phyloP scores from a whole-genome alignment of 2,329 filamentous ascomycete species.

The Xylariales sp. region DNA sequence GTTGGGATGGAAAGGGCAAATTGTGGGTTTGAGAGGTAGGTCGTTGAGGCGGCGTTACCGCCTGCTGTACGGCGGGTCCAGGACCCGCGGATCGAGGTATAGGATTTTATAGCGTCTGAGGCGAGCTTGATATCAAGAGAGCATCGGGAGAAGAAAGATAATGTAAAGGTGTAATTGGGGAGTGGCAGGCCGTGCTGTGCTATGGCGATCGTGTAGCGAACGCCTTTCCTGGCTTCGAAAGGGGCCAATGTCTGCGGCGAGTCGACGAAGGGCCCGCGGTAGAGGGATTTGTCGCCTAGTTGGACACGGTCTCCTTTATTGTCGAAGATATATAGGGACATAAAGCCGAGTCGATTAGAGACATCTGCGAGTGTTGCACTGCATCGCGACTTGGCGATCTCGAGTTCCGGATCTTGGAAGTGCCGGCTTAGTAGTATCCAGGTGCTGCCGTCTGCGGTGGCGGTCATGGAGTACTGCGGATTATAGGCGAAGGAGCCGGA shows the following conservation, averaged over 20 bases:
- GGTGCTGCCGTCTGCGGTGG: conserved; percentile 54
- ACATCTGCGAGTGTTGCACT: conserved; percentile 33
- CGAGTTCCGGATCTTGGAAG: conserved; percentile 65
- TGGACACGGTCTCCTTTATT: conserved; percentile 67
- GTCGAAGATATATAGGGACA: conserved; percentile 79
- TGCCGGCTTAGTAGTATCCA: conserved; percentile 88
- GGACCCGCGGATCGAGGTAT: conserved; percentile 53
- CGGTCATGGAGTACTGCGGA: conserved; percentile 67
- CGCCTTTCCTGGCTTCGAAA: conserved; percentile 49
- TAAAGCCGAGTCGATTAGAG: conserved; percentile 66
- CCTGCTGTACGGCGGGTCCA: conserved; percentile 82
- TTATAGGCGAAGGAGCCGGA: conserved; percentile 58
- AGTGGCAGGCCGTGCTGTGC: conserved; percentile 75
- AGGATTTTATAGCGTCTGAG: conserved; percentile 51
- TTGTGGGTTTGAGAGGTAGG: conserved; percentile 84
- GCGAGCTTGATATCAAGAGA: conserved; percentile 60
- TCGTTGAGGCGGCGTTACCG: conserved; percentile 71
- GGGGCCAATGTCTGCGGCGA: conserved; percentile 86
- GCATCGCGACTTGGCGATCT: conserved; percentile 44
- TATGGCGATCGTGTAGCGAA: conserved; percentile 57
- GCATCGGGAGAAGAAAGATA: conserved; percentile 72
- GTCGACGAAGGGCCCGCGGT: conserved; percentile 84
- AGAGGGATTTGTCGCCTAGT: conserved; percentile 64
- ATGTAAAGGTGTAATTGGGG: conserved; percentile 74
- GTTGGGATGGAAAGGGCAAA: conserved; percentile 61